These are phyloP conservation scores for Lomentospora prolificans DNA, from an alignment of 2,329 filamentous ascomycete species.

Conservation along the genomic window DNA sequence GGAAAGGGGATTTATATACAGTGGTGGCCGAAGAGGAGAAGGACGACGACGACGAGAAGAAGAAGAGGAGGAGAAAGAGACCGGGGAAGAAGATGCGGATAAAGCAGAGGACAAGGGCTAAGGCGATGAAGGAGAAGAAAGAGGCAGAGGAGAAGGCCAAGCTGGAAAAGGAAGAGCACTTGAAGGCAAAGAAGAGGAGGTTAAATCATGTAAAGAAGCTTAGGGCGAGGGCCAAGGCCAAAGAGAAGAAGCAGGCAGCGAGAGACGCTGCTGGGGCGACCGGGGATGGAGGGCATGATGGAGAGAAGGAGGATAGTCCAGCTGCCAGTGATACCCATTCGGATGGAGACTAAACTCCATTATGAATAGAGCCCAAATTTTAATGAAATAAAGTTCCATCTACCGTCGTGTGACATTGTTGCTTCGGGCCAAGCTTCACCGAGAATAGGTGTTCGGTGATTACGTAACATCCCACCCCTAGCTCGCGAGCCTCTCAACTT, in stretches of 20 bases:
- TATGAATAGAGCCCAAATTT: no score
- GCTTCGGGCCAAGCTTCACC: background rate
- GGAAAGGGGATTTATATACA: conserved; percentile 2
- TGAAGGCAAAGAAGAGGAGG: conserved; percentile 50
- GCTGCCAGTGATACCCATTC: background rate
- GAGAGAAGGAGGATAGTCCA: background rate
- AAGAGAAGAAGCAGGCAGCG: conserved; percentile 33
- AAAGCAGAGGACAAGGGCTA: conserved; percentile 34
- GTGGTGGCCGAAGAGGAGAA: conserved; percentile 7
- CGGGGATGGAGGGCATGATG: conserved; percentile 12
- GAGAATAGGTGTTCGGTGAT: background rate
- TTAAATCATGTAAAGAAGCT: conserved; percentile 51
- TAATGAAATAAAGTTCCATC: no score
- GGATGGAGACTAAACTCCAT: no score
- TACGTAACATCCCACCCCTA: background rate
- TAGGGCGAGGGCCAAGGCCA: conserved; percentile 47
- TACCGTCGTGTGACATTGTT: background rate
- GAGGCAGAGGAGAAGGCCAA: conserved; percentile 25
- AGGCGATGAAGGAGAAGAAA: conserved; percentile 29
- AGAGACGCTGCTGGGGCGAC: conserved; percentile 14
- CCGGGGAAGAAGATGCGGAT: conserved; percentile 52
- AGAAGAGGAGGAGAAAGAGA: conserved; percentile 12
- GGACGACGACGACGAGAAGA: background rate
- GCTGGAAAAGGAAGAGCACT: conserved; percentile 36
- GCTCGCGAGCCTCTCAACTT: background rate